Evolutionary conservation across 2,329 filamentous ascomycete species (phyloP).

Genomic region (Penicillium sp.): DNA sequence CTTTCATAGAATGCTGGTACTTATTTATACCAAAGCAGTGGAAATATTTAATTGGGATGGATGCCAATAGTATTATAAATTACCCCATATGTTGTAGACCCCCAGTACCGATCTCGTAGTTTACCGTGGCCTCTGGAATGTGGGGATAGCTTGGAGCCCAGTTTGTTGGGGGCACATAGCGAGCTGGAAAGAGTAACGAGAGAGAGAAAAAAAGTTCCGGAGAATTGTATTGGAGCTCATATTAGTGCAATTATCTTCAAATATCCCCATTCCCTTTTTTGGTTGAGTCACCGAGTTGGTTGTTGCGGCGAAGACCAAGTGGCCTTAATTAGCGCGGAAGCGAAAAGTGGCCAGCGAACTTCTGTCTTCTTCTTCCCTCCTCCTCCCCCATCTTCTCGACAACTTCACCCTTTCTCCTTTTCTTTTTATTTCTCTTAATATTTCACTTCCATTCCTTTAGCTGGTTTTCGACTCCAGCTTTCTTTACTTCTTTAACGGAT

Average conservation of each 20-base stretch:
- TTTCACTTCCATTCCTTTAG: slow-evolving; percentile 32
- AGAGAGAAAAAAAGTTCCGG: neutral
- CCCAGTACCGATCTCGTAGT: slow-evolving; percentile 1
- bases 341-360: slow-evolving; percentile 40
- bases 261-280: neutral
- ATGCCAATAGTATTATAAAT: neutral
- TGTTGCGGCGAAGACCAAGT: slow-evolving; percentile 36
- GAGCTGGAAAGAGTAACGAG: neutral
- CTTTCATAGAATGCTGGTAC: slow-evolving; percentile 11
- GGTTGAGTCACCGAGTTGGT: slow-evolving; percentile 16
- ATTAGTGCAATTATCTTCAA: neutral
- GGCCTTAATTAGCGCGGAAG: slow-evolving; percentile 40
- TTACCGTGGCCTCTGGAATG: slow-evolving; percentile 13
- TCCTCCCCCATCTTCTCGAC: slow-evolving; percentile 24
- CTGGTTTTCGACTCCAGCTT: slow-evolving; percentile 36
- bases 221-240: neutral
- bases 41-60: neutral
- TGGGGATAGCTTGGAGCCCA: slow-evolving; percentile 7
- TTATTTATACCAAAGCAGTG: neutral
- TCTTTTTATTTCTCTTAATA: slow-evolving; percentile 27
- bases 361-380: slow-evolving; percentile 26
- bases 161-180: neutral
- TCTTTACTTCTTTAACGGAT: slow-evolving; percentile 28
- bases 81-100: slow-evolving; percentile 4
- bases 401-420: slow-evolving; percentile 22